Base-by-base conservation (phyloP, 2,329 filamentous ascomycete genomes). In the Akanthomyces muscarius region DNA sequence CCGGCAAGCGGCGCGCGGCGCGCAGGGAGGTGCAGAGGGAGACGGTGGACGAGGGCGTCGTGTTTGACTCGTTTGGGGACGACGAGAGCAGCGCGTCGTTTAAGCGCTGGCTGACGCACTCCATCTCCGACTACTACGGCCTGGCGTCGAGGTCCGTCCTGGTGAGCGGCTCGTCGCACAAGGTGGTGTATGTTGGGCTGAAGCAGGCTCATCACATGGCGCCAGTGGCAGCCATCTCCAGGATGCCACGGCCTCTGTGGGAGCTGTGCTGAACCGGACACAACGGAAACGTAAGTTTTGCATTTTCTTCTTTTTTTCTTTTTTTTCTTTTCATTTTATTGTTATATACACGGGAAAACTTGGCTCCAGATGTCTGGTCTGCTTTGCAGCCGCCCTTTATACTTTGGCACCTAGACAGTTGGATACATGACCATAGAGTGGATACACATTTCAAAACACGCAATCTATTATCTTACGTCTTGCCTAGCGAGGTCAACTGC, bases 121-220 rank as follows among this genome's bases (percentile, higher is more conserved):
- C 91, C 63, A 93, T 98, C 66, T 94, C 91, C 11, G 86, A 89
- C 47, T 98, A 98, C 75, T 98, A 98, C 72, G 93, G 92, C 51
- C 83, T 97, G 63, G 85, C 87, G 65, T 97, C 93, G 23, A 92
- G 88, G 79, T 93, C 90, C 5, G 85, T 94, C 64, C 89, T 89
- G 0, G 83, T 89, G 1, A 87, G 87, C 38, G 81, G 86, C 67
- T 89, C 91, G 3, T 84, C 87, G 16, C 84, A 88, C 59, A 85
- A 91, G 58, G 89, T 95, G 66, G 92, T 95, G 8, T 97, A 96
- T 70, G 88, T 97, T 25, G 90, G 90, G 4, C 78, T 94, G 65
- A 86, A 84, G 71, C 82, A 84, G 66, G 66, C 74, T 41, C 73
- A 71, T 63, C 69, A 70, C 28, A 68, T 66, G 60, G 68, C 64